Evolutionary conservation across 2,329 filamentous ascomycete genomes (phyloP), one percentile per base, ranked within the genome.

Genomic region (Penicillium sp.): DNA sequence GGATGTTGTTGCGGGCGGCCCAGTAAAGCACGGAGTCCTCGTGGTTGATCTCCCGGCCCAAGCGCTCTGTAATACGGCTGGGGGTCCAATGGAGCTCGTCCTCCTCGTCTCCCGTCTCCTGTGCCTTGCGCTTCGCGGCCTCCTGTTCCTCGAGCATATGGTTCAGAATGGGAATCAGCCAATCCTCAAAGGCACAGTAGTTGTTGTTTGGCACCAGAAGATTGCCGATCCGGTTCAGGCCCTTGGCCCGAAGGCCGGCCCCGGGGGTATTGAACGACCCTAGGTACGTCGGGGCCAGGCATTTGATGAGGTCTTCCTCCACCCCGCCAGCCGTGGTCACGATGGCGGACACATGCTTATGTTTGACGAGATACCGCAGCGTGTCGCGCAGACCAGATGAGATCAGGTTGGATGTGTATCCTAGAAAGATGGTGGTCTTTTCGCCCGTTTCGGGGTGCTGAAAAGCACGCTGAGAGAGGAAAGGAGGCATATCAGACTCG

Each of bases 271-370:
- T 80, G 69, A 97, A 98, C 1, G 86, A 83, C 30, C 88, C 87
- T 61, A 97, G 81, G 67, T 96, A 98, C 0, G 93, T 98, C 36
- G 88, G 84, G 8, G 86, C 93, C 2, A 98, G 81, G 58, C 93
- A 98, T 72, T 98, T 98, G 77, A 98, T 98, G 42, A 98, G 83
- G 67, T 98, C 93, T 65, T 98, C 93, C 67, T 98, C 93, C 36
- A 98, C 80, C 34, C 93, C 93, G 30, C 93, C 93, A 0, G 93
- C 93, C 0, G 93, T 95, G 16, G 93, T 95, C 45, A 98, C 93
- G 58, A 98, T 87, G 52, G 85, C 86, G 1, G 88, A 93, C 48
- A 98, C 83, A 63, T 97, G 90, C 48, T 83, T 84, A 71, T 98
- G 89, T 70, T 97, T 80, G 30, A 94, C 90, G 1, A 98, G 80